Conservation (phyloP, 495 filamentous ascomycete species). For the Copromyces sp. region DNA sequence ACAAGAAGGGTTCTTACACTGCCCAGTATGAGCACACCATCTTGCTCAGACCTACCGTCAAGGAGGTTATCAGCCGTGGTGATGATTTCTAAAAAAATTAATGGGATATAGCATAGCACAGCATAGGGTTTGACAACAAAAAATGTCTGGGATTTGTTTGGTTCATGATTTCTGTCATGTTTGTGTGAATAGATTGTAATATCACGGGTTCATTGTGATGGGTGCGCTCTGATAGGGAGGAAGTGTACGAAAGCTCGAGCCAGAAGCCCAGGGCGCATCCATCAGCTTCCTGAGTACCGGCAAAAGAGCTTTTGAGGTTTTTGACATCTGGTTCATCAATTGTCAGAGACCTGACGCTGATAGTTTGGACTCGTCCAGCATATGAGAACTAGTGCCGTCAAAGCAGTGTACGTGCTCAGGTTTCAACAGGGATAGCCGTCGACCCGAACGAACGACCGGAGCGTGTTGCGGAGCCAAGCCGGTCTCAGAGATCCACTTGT, state of each 20-base stretch:
- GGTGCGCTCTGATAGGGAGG: not conserved
- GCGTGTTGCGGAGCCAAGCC: not conserved
- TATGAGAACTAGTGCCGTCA: not conserved
- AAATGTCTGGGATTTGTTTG: not conserved
- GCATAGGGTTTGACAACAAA: not conserved
- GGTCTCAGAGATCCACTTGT: not conserved
- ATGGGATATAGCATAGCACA: not conserved
- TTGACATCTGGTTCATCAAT: not conserved
- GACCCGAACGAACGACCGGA: not conserved
- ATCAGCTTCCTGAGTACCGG: not conserved
- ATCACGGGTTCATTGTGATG: not conserved
- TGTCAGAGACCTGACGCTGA: not conserved
- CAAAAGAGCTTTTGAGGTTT: not conserved
- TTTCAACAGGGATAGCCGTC: not conserved
- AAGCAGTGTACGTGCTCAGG: not conserved
- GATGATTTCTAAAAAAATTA: conserved; percentile 60
- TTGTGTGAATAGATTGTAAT: not conserved
- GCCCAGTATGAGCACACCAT: conserved; percentile 96
- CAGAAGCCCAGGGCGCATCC: not conserved
- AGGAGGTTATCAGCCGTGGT: conserved; percentile 88
- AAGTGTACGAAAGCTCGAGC: not conserved
- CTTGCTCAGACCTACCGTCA: conserved; percentile 73
- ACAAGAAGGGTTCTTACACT: conserved; percentile 91
- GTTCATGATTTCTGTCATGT: not conserved
- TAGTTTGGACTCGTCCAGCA: not conserved